Percentiles rank a stretch among this genome's conserved stretches.
Conservation (phyloP, 176 grass and related monocot species). For the Triticum monococcum region DNA sequence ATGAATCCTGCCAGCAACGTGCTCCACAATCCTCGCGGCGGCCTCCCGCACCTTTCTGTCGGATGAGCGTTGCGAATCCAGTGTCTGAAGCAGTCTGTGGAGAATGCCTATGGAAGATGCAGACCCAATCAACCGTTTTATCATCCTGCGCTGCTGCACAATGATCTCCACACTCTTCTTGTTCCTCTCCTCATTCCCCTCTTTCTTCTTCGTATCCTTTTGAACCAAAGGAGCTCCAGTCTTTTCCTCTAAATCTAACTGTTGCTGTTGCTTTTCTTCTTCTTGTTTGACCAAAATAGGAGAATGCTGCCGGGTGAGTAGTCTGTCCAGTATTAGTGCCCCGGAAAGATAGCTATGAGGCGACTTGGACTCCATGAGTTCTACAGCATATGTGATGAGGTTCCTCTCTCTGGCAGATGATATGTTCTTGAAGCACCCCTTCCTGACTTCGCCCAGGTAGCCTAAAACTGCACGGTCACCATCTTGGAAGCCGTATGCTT, state of each 20-base stretch:
- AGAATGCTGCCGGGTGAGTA: neutral
- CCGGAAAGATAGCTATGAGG: neutral
- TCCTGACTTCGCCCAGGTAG: fast-evolving
- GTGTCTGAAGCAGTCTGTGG: neutral
- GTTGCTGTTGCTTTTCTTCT: neutral
- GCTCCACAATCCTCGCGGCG: neutral
- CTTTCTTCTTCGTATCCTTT: no score
- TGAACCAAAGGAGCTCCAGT: neutral
- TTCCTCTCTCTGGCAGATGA: neutral
- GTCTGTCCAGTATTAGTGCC: neutral
- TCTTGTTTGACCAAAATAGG: neutral
- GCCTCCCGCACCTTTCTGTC: neutral
- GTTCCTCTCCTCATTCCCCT: no score
- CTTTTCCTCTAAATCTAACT: neutral
- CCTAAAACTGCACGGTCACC: neutral
- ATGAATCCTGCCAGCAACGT: neutral
- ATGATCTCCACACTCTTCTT: no score
- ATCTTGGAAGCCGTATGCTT: neutral
- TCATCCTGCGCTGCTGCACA: no score
- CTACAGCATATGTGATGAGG: neutral
- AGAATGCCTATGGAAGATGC: neutral
- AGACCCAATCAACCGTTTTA: neutral
- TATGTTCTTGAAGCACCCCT: neutral
- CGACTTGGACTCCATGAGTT: neutral
- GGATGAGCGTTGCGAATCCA: neutral